Conservation (phyloP, 495 filamentous ascomycete species). For the Jackrogersella multiformis region DNA sequence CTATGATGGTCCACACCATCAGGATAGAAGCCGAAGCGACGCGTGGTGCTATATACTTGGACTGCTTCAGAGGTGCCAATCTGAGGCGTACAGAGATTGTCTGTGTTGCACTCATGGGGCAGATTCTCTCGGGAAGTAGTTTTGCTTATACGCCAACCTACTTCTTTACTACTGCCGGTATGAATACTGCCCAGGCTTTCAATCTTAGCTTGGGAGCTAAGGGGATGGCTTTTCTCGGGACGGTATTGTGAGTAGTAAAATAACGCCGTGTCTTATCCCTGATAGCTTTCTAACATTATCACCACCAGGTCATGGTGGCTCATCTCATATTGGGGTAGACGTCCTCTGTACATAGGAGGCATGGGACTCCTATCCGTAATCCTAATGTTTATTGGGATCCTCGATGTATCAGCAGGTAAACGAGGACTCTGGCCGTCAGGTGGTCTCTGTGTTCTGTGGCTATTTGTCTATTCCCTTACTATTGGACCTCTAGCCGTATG, state of each 20-base stretch:
- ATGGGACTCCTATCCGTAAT: conserved; percentile 46
- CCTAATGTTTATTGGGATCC: conserved; percentile 49
- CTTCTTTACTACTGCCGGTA: conserved; percentile 71
- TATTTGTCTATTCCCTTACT: conserved; percentile 51
- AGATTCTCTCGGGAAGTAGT: conserved; percentile 70
- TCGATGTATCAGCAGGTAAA: conserved; percentile 39
- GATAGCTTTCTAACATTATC: conserved; percentile 37
- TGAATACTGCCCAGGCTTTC: conserved; percentile 62
- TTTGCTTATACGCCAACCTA: conserved; percentile 75
- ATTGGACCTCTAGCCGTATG: conserved; percentile 55
- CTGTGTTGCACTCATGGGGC: conserved; percentile 71
- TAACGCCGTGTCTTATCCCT: conserved; percentile 40
- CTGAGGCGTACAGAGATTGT: conserved; percentile 71
- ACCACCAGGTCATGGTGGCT: conserved; percentile 55
- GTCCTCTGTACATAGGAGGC: conserved; percentile 58
- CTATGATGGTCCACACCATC: conserved; percentile 76
- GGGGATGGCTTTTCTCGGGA: conserved; percentile 58
- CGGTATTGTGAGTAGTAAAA: conserved; percentile 45
- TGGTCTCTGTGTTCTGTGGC: conserved; percentile 55
- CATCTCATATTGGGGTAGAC: conserved; percentile 57
- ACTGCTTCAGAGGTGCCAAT: conserved; percentile 72
- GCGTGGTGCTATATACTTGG: conserved; percentile 65
- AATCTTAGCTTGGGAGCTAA: conserved; percentile 44
- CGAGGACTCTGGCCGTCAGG: conserved; percentile 41
- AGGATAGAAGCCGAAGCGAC: conserved; percentile 66